Conservation (phyloP, 106 monocot species). For the Xerophyta viscosa region DNA sequence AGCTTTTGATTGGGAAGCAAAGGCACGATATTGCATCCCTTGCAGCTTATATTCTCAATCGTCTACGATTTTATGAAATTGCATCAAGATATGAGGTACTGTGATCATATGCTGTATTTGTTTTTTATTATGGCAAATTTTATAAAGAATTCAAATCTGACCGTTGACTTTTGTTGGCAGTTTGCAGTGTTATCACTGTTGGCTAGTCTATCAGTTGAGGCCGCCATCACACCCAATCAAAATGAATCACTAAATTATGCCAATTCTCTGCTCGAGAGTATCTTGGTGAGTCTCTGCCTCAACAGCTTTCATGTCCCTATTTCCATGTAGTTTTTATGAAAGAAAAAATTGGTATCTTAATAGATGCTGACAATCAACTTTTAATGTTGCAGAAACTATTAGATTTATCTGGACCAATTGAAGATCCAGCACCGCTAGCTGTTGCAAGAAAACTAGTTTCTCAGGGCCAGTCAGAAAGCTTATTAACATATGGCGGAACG, state of each 20-base stretch:
- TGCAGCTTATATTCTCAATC: constrained; percentile 68
- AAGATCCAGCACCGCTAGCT: constrained; percentile 54
- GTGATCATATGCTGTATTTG: neutral
- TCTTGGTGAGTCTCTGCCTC: constrained; percentile 46
- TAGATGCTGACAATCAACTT: neutral
- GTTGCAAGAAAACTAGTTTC: constrained; percentile 22
- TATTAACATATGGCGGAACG: constrained; percentile 65
- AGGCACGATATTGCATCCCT: constrained; percentile 86
- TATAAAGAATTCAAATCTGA: neutral
- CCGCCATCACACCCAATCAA: constrained; percentile 19
- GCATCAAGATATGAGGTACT: constrained; percentile 69
- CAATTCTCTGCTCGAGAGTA: constrained; percentile 50
- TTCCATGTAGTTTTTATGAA: no score
- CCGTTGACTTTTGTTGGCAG: constrained; percentile 28
- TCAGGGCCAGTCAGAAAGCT: constrained; percentile 34
- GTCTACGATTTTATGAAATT: constrained; percentile 73
- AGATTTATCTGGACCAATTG: constrained; percentile 52
- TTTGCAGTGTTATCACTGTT: constrained; percentile 53
- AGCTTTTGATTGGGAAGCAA: constrained; percentile 58
- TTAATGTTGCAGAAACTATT: constrained; percentile 58
- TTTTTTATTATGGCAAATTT: neutral
- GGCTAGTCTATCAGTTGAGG: constrained; percentile 25
- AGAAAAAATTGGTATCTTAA: no score
- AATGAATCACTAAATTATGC: constrained; percentile 36
- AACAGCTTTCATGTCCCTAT: no score